phyloP scores from a whole-genome alignment of 129 eudicot genomes.

The Apium graveolens region DNA sequence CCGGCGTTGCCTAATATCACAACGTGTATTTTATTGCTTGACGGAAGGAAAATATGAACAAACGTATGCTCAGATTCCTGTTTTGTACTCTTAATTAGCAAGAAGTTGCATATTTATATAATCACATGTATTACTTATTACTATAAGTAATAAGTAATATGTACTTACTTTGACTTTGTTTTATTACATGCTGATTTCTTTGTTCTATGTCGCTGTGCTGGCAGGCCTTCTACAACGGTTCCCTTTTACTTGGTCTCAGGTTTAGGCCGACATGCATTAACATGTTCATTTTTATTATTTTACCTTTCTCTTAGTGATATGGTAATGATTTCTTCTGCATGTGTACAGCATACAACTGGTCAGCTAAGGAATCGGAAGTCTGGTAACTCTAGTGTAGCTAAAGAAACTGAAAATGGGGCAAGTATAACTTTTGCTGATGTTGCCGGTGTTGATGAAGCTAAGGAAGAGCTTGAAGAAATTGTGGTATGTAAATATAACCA shows the following conservation, averaged over 20 bases:
- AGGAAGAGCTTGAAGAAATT: slow-evolving; percentile 98
- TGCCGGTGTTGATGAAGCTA: slow-evolving; percentile 99
- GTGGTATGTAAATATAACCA: slow-evolving; percentile 50
- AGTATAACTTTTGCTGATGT: slow-evolving; percentile 86
- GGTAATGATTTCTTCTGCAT: background rate
- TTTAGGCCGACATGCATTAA: slow-evolving; percentile 22
- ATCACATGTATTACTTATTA: background rate
- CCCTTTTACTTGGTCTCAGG: slow-evolving; percentile 87
- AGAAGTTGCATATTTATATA: background rate
- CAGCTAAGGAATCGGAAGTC: slow-evolving; percentile 91
- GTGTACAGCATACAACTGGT: slow-evolving; percentile 67
- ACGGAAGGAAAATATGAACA: background rate
- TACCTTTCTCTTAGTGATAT: background rate
- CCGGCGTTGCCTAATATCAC: background rate
- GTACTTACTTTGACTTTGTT: slow-evolving; percentile 6
- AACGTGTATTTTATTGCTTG: background rate
- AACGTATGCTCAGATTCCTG: background rate
- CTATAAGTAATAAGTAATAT: background rate
- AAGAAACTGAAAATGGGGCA: slow-evolving; percentile 88
- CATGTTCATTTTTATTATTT: slow-evolving; percentile 6
- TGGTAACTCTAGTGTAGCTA: slow-evolving; percentile 68
- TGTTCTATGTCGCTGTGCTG: slow-evolving; percentile 90
- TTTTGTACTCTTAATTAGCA: background rate
- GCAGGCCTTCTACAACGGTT: slow-evolving; percentile 89
- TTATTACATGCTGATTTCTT: slow-evolving; percentile 54